Base-by-base conservation (phyloP, 805 yeast genomes). In the Cyberlindnera samutprakarnensis region DNA sequence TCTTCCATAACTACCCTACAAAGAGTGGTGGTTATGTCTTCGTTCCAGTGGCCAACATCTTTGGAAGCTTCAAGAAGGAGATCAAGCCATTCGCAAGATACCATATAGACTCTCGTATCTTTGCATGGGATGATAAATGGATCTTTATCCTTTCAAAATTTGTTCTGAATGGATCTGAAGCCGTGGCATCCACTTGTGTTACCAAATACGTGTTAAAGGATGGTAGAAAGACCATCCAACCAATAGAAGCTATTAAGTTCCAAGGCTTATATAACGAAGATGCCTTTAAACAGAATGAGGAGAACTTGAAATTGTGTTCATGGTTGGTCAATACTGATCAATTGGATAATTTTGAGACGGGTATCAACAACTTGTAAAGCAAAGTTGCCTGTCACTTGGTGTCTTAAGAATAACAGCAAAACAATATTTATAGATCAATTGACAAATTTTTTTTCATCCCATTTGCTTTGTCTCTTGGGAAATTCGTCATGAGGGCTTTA, bases 61-160 rank as follows among this genome's bases (percentile, higher is more conserved):
- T 70, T 31, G 68, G 80, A 19, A 64, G 70, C 18, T 88, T 84
- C 59, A 66, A 78, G 39, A 72, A 68, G 41, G 95, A 88, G 48
- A 75, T 90, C 51, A 69, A 60, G 45, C 79, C 90, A 2, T 83
- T 77, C 48, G 71, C 69, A 34, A 44, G 46, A 17, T 88, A 77
- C 51, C 42, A 58, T 4, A 64, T 88, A 15, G 61, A 62, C 22
- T 68, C 81, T 3, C 62, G 73, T 23, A 67, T 88, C 14, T 52
- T 82, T 6, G 79, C 90, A 7, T 87, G 95, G 95, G 92, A 84
- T 57, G 64, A 71, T 21, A 88, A 87, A 55, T 86, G 96, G 95
- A 46, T 88, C 11, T 87, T 75, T 49, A 69, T 84, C 10, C 42
- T 81, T 16, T 72, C 81, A 25, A 68, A 72, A 46, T 85, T 86